A percentile compares a stretch with the other conserved stretches of the same genome.
Evolutionary conservation across 257 asterid species (phyloP).

Genomic region (Linderniella brevidens): DNA sequence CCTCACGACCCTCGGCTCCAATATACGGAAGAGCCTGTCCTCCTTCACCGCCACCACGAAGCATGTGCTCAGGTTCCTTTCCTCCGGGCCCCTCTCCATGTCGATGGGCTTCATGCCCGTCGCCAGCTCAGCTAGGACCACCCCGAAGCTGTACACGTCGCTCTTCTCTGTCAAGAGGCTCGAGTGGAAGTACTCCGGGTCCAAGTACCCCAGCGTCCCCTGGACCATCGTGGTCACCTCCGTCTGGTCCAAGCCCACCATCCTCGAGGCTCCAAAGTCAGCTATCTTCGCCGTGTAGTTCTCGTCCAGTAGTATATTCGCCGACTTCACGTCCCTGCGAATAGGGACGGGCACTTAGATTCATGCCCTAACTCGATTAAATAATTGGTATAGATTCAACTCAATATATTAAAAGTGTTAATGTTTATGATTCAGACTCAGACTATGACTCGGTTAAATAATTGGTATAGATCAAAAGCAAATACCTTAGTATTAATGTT

Average conservation of each 20-base stretch:
- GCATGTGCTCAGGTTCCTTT: constrained; percentile 31
- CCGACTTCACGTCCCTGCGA: constrained; percentile 63
- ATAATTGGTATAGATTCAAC: too few relatives aligned
- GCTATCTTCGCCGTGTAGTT: constrained; percentile 44
- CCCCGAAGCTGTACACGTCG: constrained; percentile 72
- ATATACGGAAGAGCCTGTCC: constrained; percentile 28
- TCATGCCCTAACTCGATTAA: too few relatives aligned
- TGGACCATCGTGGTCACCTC: constrained; percentile 63
- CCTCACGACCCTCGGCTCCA: constrained; percentile 40
- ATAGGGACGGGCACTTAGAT: too few relatives aligned
- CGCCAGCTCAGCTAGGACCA: constrained; percentile 47
- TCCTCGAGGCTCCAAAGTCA: constrained; percentile 75
- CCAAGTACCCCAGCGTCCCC: constrained; percentile 68
- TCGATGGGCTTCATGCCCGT: constrained; percentile 53
- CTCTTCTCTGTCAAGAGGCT: constrained; percentile 60
- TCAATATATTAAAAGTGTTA: too few relatives aligned
- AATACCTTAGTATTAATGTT: too few relatives aligned
- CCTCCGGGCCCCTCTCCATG: constrained; percentile 23
- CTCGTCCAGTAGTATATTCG: constrained; percentile 52
- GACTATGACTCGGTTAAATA: too few relatives aligned
- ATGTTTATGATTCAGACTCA: too few relatives aligned
- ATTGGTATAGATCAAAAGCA: too few relatives aligned
- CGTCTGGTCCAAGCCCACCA: constrained; percentile 40
- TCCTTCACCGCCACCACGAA: constrained; percentile 28
- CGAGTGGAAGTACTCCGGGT: constrained; percentile 62